These are phyloP conservation scores for Mallotus repandus DNA, from an alignment of 441 rosid genomes.

Conservation along the genomic window DNA sequence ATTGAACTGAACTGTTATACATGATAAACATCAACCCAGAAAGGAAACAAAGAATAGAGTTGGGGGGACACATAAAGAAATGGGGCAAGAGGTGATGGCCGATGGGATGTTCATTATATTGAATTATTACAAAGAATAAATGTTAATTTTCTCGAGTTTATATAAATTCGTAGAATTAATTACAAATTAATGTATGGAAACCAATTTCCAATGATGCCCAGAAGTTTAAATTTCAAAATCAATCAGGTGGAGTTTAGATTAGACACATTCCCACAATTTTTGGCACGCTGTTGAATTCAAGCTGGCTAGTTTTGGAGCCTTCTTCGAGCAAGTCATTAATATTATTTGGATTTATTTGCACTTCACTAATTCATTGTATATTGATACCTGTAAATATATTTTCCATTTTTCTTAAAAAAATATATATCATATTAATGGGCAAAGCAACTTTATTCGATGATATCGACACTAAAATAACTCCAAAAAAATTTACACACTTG, in stretches of 20 bases:
- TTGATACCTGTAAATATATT: neutral
- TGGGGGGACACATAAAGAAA: too few relatives aligned
- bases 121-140: too few relatives aligned
- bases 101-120: too few relatives aligned
- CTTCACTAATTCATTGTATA: neutral
- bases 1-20: too few relatives aligned
- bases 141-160: too few relatives aligned
- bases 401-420: too few relatives aligned
- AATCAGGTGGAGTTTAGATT: neutral
- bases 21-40: too few relatives aligned
- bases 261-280: slow-evolving; percentile 22
- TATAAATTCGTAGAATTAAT: too few relatives aligned
- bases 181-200: too few relatives aligned
- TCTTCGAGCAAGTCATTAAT: slow-evolving; percentile 21
- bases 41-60: too few relatives aligned
- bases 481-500: too few relatives aligned
- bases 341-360: slow-evolving; percentile 4
- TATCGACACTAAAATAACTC: neutral
- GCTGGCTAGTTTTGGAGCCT: slow-evolving; percentile 24
- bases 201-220: neutral
- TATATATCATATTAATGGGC: neutral
- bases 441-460: neutral
- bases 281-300: slow-evolving; percentile 12
- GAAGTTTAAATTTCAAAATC: neutral
- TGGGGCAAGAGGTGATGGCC: too few relatives aligned